Evolutionary conservation across 2,329 filamentous ascomycete species (phyloP), one percentile per base, ranked within the genome.

Genomic region (Colletotrichum euphorbiae): DNA sequence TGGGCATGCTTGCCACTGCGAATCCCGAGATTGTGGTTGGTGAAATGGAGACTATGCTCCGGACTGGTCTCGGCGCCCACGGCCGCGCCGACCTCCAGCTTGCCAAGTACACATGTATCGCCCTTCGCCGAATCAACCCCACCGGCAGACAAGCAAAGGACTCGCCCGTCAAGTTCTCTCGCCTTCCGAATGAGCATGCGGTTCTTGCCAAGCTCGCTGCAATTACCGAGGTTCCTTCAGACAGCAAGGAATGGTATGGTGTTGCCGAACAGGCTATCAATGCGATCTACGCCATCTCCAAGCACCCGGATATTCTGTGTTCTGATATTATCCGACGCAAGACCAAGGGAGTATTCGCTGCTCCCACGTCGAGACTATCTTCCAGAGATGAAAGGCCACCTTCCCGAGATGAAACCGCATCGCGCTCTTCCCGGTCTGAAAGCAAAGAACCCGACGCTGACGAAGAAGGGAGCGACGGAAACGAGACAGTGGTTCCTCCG

Each of bases 201-300:
- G 92, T 98, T 17, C 83, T 98, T 31, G 83, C 86, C 4, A 91
- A 91, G 74, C 85, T 99, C 8, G 93, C 93, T 9, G 90, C 91
- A 19, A 94, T 98, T 74, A 90, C 92, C 17, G 93, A 98, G 71
- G 89, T 98, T 5, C 86, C 90, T 6, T 95, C 93, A 0, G 91
- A 97, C 67, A 97, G 91, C 81, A 96, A 97, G 76, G 96, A 99
- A 77, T 99, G 96, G 93, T 94, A 93, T 74, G 96, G 96, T 3
- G 90, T 98, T 48, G 94, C 96, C 19, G 97, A 99, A 77, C 96
- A 99, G 80, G 95, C 96, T 8, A 93, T 99, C 76, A 93, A 92
- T 72, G 96, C 96, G 54, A 98, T 99, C 56, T 99, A 99, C 75
- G 90, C 93, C 31, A 85, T 99, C 15, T 94, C 96, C 2, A 97